These are phyloP conservation scores for Onygenales sp. DNA, from an alignment of 2,329 filamentous ascomycete species.

Conservation along the genomic window DNA sequence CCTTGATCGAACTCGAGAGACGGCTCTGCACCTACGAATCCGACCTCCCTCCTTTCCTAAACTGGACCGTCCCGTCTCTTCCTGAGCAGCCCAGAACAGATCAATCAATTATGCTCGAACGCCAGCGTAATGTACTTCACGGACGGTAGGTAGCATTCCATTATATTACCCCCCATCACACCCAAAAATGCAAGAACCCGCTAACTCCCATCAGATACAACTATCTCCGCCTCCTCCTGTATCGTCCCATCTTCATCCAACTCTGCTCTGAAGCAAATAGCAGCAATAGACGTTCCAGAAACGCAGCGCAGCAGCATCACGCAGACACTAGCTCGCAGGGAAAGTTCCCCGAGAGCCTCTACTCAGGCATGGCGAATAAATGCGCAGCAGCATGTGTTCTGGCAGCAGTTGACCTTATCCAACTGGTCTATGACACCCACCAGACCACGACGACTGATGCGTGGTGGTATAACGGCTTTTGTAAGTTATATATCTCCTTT, in stretches of 20 bases:
- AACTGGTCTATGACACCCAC: slow-evolving; percentile 21
- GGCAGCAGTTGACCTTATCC: slow-evolving; percentile 22
- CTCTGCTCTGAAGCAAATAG: slow-evolving; percentile 18
- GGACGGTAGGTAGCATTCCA: slow-evolving; percentile 14
- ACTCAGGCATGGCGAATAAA: slow-evolving; percentile 19
- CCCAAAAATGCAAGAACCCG: background rate
- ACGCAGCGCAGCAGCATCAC: background rate
- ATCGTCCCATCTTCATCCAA: slow-evolving; percentile 26
- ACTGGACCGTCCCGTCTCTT: slow-evolving; percentile 12
- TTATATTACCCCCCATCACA: background rate
- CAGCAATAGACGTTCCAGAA: background rate
- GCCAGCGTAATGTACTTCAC: slow-evolving; percentile 22
- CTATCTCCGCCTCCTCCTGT: slow-evolving; percentile 24
- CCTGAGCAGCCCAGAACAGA: background rate
- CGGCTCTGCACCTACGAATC: slow-evolving; percentile 17
- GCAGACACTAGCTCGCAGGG: background rate
- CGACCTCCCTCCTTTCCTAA: slow-evolving; percentile 16
- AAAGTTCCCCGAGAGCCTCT: slow-evolving; percentile 7
- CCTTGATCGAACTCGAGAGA: slow-evolving; percentile 20
- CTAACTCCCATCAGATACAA: slow-evolving; percentile 17
- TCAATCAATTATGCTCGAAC: slow-evolving; percentile 11
- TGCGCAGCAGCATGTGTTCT: slow-evolving; percentile 24
- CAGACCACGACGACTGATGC: slow-evolving; percentile 18
- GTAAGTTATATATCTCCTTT: slow-evolving; percentile 15
- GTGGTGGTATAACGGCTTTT: slow-evolving; percentile 34